Base-by-base conservation (phyloP, 352 stramenopile genomes). In the Pythium dissotocum region DNA sequence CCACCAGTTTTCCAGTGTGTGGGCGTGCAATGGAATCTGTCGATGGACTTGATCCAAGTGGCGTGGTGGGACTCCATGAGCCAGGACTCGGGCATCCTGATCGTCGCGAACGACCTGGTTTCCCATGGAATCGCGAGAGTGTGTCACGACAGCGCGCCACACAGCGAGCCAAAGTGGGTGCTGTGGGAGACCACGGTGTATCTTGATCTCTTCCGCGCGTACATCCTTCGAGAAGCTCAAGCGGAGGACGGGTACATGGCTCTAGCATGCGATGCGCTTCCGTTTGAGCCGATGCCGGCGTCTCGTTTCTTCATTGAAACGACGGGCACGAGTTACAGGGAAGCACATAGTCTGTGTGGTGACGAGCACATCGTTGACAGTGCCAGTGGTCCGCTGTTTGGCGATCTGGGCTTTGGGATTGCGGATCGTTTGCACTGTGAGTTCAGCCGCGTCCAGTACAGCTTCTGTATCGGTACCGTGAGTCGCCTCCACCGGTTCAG, bases 11-110 rank as follows among this genome's bases (percentile, higher is more conserved):
- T 83, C 0, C 38, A 60, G 6, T 91, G 84, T 40, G 62, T 80
- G 8, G 84, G 82, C 1, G 52, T 91, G 2, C 80, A 90, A 58
- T 91, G 83, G 83, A 83, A 91, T 58, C 26, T 90, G 24, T 90
- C 78, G 0, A 7, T 93, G 6, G 83, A 83, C 32, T 51, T 73
- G 14, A 53, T 88, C 2, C 85, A 93, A 58, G 63, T 91, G 12
- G 73, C 73, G 4, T 90, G 83, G 82, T 93, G 85, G 85, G 85
- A 93, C 51, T 73, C 69, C 9, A 63, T 73, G 44, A 88, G 74
- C 0, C 85, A 89, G 62, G 78, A 91, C 0, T 70, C 73, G 2
- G 79, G 71, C 0, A 71, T 90, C 33, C 69, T 93, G 7, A 48
- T 86, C 0, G 65, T 91, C 33, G 59, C 60, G 1, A 83, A 80